A percentile compares a stretch with the other conserved stretches of the same genome.
phyloP scores from a whole-genome alignment of 2,329 filamentous ascomycete genomes.

The Fusarium musae region DNA sequence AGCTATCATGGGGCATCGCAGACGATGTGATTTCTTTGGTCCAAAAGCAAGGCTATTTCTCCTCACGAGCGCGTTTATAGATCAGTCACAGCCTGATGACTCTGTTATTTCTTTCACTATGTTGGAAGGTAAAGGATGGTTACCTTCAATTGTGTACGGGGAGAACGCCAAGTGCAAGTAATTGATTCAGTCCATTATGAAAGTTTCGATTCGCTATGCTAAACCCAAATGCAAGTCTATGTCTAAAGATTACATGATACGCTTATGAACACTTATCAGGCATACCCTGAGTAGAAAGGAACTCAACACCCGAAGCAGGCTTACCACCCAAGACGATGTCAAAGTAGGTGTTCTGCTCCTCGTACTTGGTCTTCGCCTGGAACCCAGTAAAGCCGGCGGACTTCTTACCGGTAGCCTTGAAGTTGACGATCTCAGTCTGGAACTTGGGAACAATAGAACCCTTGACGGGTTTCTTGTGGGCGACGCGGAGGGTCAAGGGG shows the following conservation, averaged over 20 bases:
- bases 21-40: neutral
- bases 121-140: fast-evolving
- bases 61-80: neutral
- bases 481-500: conserved; percentile 2
- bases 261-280: neutral
- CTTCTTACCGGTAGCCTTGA: conserved; percentile 34
- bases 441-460: conserved; percentile 6
- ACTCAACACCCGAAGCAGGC: neutral
- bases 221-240: neutral
- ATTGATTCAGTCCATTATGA: neutral
- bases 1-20: conserved; percentile 6
- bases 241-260: neutral
- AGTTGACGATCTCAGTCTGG: neutral
- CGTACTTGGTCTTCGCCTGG: neutral
- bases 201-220: neutral
- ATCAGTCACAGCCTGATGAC: fast-evolving
- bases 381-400: conserved; percentile 6
- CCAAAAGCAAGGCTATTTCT: neutral
- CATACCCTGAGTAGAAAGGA: neutral
- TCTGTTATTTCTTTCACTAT: no score
- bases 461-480: neutral
- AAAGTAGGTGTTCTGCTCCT: neutral
- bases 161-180: neutral
- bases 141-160: no score
- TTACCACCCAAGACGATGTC: conserved; percentile 21